Conservation (phyloP, 2,329 filamentous ascomycete species). For the Acrodontium crateriforme region DNA sequence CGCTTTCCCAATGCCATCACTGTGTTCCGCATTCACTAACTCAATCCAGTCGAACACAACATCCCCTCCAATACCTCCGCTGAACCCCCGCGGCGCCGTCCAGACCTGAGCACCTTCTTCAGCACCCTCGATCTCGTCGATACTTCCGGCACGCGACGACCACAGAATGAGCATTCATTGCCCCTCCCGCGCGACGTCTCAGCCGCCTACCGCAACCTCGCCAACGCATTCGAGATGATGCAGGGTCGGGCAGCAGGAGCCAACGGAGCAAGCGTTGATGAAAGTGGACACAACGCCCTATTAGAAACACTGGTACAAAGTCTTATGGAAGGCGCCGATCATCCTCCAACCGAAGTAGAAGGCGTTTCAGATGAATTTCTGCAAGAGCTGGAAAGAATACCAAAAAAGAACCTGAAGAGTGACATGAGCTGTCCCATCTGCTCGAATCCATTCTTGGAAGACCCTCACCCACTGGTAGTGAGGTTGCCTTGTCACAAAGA, state of each 20-base stretch:
- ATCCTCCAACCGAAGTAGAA: slow-evolving; percentile 45
- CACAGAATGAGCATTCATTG: slow-evolving; percentile 42
- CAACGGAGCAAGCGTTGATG: slow-evolving; percentile 9
- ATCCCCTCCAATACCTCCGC: slow-evolving; percentile 25
- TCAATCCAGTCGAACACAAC: slow-evolving; percentile 33
- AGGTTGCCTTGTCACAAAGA: slow-evolving; percentile 46
- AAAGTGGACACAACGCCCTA: slow-evolving; percentile 23
- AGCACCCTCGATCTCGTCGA: slow-evolving; percentile 45
- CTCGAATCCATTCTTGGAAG: slow-evolving; percentile 45
- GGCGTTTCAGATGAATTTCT: slow-evolving; percentile 49
- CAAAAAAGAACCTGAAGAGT: slow-evolving; percentile 39
- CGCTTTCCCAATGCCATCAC: not conserved
- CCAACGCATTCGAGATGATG: slow-evolving; percentile 48
- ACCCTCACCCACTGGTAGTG: slow-evolving; percentile 50
- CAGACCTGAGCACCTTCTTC: slow-evolving; percentile 53
- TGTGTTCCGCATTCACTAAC: slow-evolving; percentile 3
- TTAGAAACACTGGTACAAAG: slow-evolving; percentile 42
- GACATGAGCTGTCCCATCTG: slow-evolving; percentile 47
- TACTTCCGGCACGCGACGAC: slow-evolving; percentile 36
- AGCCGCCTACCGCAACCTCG: slow-evolving; percentile 45
- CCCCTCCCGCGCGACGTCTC: slow-evolving; percentile 48
- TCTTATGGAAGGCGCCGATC: slow-evolving; percentile 41
- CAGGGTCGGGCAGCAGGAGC: slow-evolving; percentile 20
- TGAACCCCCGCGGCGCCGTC: slow-evolving; percentile 28
- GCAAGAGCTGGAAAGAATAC: slow-evolving; percentile 45